Conservation (phyloP, 83 land plant species). For the Picea abies region DNA sequence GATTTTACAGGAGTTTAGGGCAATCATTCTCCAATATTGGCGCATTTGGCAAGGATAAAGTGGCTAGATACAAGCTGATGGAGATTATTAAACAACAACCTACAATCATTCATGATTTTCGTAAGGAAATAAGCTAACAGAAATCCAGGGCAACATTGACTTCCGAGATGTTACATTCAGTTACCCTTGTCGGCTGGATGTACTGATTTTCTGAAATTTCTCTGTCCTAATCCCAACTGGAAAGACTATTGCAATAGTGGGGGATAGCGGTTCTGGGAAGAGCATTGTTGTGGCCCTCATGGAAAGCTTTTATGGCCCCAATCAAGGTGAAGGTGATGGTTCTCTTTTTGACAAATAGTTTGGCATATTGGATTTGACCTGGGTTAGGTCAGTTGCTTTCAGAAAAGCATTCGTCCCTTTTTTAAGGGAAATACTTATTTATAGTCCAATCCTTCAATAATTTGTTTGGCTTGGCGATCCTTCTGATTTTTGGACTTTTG, state of each 20-base stretch:
- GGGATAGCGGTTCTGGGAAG: conserved; percentile 90
- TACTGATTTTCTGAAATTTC: conserved; percentile 63
- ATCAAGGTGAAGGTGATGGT: conserved; percentile 59
- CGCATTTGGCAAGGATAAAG: conserved; percentile 83
- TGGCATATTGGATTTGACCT: background rate
- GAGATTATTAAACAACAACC: conserved; percentile 74
- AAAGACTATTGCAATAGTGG: conserved; percentile 86
- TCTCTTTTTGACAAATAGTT: background rate
- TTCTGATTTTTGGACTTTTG: background rate
- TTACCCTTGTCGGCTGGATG: conserved; percentile 87
- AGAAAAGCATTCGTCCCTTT: no score
- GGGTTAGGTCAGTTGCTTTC: no score
- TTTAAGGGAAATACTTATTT: no score
- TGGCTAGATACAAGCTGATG: conserved; percentile 77
- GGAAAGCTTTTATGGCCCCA: conserved; percentile 86
- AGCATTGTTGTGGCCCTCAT: conserved; percentile 84
- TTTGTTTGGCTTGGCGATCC: no score
- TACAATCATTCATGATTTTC: conserved; percentile 43
- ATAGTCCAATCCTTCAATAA: no score
- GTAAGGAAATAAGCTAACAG: conserved; percentile 51
- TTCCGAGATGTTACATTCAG: conserved; percentile 76
- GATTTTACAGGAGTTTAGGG: conserved; percentile 69
- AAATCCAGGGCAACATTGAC: conserved; percentile 78
- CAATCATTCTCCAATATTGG: conserved; percentile 77
- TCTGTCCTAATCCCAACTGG: conserved; percentile 76